A percentile compares a stretch with the other conserved stretches of the same genome.
Evolutionary conservation across 148 eudicot genomes (phyloP).

Genomic region (Camellia lanceoleosa): DNA sequence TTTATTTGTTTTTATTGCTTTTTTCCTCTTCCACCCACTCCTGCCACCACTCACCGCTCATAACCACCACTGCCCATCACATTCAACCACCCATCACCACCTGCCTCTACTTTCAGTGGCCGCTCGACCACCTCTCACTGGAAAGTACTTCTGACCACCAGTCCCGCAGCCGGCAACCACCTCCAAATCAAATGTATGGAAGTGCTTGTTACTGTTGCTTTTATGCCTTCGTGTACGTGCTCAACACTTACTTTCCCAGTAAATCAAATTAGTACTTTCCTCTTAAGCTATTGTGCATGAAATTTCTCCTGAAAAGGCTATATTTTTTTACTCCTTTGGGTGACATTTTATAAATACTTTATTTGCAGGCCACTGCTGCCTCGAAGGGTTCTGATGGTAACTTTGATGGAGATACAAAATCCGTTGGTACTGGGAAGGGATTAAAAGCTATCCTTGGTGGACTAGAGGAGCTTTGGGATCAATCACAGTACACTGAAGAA

Average conservation of each 20-base stretch:
- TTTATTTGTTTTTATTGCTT: too few species aligned
- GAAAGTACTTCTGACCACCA: too few species aligned
- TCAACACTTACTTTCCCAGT: not conserved
- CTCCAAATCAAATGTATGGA: not conserved
- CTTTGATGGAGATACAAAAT: slow-evolving; percentile 46
- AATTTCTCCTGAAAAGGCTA: too few species aligned
- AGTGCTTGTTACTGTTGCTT: not conserved
- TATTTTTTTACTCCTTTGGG: not conserved
- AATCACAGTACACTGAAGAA: slow-evolving; percentile 95
- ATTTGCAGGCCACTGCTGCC: slow-evolving; percentile 42
- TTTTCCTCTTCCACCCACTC: too few species aligned
- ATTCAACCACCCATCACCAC: too few species aligned
- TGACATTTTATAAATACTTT: not conserved
- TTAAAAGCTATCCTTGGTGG: slow-evolving; percentile 87
- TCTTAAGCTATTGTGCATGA: too few species aligned
- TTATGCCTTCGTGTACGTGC: not conserved
- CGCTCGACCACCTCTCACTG: too few species aligned
- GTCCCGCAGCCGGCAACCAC: too few species aligned
- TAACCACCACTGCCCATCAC: too few species aligned
- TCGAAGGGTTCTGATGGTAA: slow-evolving; percentile 41
- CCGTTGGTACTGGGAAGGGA: slow-evolving; percentile 68
- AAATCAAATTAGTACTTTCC: not conserved
- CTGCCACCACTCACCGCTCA: too few species aligned
- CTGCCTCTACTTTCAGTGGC: too few species aligned
- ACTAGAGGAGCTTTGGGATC: slow-evolving; percentile 99